Conservation (phyloP, 2,329 filamentous ascomycete species). For the Decorospora gaudefroyi region DNA sequence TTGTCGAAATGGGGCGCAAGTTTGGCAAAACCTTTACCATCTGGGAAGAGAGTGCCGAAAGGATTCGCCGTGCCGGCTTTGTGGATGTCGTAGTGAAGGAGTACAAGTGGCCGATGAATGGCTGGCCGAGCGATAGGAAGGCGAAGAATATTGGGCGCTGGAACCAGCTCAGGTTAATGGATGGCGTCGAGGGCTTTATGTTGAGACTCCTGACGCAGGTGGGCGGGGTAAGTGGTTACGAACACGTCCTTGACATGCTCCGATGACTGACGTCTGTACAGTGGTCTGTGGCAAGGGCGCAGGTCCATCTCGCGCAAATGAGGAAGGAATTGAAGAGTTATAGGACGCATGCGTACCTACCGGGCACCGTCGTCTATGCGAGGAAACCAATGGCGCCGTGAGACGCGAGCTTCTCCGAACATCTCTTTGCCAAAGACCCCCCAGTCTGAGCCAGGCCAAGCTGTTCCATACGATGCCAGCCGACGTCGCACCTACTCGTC, state of each 20-base stretch:
- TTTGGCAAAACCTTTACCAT: constrained; percentile 48
- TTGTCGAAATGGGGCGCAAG: constrained; percentile 44
- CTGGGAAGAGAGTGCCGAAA: constrained; percentile 41
- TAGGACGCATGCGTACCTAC: constrained; percentile 44
- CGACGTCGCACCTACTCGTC: too few relatives aligned
- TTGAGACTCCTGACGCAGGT: constrained; percentile 44
- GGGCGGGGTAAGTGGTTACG: constrained; percentile 32
- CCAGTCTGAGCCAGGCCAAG: too few relatives aligned
- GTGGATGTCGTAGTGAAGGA: constrained; percentile 40
- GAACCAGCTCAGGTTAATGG: constrained; percentile 45
- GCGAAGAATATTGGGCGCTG: constrained; percentile 46
- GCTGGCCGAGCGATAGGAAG: constrained; percentile 39
- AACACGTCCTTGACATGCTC: not conserved
- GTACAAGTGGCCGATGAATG: constrained; percentile 47
- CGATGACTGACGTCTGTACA: constrained; percentile 14
- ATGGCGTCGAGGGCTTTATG: constrained; percentile 48
- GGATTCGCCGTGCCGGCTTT: constrained; percentile 42
- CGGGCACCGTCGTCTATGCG: constrained; percentile 45
- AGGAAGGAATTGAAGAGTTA: constrained; percentile 41
- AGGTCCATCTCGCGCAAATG: constrained; percentile 47
- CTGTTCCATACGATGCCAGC: too few relatives aligned
- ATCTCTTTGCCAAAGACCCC: too few relatives aligned
- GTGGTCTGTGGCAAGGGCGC: constrained; percentile 43
- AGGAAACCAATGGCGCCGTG: constrained; percentile 36
- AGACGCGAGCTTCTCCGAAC: not conserved